These are phyloP conservation scores for Cercospora sp. DNA, from an alignment of 2,329 filamentous ascomycete genomes.

Conservation along the genomic window DNA sequence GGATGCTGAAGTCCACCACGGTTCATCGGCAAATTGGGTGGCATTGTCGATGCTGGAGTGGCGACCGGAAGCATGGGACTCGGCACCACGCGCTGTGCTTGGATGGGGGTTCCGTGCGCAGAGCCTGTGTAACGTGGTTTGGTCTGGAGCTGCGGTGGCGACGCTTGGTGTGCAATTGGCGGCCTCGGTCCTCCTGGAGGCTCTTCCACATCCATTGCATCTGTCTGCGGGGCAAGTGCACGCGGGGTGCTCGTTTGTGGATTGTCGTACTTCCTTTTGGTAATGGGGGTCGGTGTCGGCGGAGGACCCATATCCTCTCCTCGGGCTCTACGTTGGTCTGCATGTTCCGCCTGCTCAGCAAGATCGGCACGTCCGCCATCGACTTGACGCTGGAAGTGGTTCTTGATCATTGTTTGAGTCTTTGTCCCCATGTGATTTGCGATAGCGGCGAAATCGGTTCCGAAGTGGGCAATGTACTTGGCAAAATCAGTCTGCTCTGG, in stretches of 20 bases:
- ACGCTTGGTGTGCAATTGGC: conserved; percentile 40
- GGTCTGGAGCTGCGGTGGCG: conserved; percentile 39
- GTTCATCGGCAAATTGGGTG: conserved; percentile 31
- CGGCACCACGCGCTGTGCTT: conserved; percentile 32
- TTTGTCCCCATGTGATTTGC: conserved; percentile 79
- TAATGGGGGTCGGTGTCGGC: conserved; percentile 51
- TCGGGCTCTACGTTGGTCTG: conserved; percentile 44
- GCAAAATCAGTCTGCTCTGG: conserved; percentile 78
- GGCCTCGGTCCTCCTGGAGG: conserved; percentile 32
- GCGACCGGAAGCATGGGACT: conserved; percentile 31
- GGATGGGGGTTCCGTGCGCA: conserved; percentile 37
- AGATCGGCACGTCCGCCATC: conserved; percentile 48
- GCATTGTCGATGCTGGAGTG: conserved; percentile 29
- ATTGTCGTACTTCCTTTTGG: conserved; percentile 51
- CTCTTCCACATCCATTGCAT: conserved; percentile 45
- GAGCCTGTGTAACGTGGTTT: conserved; percentile 37
- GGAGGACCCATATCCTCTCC: conserved; percentile 52
- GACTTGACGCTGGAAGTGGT: conserved; percentile 51
- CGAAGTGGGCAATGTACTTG: conserved; percentile 69
- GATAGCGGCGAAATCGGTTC: conserved; percentile 75
- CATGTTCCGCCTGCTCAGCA: conserved; percentile 44
- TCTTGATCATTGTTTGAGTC: conserved; percentile 79
- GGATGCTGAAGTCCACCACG: conserved; percentile 30
- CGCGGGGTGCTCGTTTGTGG: conserved; percentile 43
- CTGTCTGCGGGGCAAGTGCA: conserved; percentile 47